Evolutionary conservation across 2,329 filamentous ascomycete genomes (phyloP).

Genomic region (Colletotrichum sp.): DNA sequence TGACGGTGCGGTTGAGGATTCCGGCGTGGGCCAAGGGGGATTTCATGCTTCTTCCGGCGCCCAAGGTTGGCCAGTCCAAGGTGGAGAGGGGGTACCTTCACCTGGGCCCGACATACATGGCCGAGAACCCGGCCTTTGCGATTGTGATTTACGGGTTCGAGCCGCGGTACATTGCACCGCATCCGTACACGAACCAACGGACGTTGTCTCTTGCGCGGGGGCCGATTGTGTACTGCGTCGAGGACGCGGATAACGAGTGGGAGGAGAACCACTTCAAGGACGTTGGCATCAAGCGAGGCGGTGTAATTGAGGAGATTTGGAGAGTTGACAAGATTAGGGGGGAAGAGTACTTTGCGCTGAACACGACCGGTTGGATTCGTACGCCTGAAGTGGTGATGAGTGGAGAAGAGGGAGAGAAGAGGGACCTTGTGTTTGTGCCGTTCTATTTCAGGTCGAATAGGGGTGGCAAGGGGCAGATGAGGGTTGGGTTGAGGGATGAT

Average conservation of each 20-base stretch:
- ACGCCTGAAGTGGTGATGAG: conserved; percentile 21
- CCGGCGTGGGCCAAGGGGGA: conserved; percentile 53
- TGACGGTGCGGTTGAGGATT: conserved; percentile 55
- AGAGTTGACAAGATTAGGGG: conserved; percentile 24
- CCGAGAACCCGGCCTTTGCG: conserved; percentile 43
- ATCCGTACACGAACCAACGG: conserved; percentile 62
- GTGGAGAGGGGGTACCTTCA: conserved; percentile 55
- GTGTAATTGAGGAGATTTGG: conserved; percentile 23
- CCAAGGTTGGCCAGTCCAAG: conserved; percentile 30
- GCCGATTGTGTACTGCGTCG: conserved; percentile 65
- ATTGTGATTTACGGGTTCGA: conserved; percentile 50
- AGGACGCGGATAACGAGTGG: conserved; percentile 63
- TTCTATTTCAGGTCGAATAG: conserved; percentile 62
- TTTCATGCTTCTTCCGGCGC: conserved; percentile 39
- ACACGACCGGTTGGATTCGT: conserved; percentile 22
- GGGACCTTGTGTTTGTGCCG: conserved; percentile 54
- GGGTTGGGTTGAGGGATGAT: conserved; percentile 43
- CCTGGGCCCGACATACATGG: conserved; percentile 45
- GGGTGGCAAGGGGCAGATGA: conserved; percentile 58
- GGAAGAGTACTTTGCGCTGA: conserved; percentile 32
- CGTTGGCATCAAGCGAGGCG: conserved; percentile 30
- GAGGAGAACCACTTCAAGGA: conserved; percentile 60
- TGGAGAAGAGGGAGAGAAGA: conserved; percentile 18
- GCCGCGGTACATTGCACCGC: conserved; percentile 54
- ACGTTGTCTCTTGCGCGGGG: conserved; percentile 60